Percentiles rank a stretch among this genome's conserved stretches.
Evolutionary conservation across 1,284 basidiomycete species (phyloP).

Genomic region (Cystobasidium slooffiae): DNA sequence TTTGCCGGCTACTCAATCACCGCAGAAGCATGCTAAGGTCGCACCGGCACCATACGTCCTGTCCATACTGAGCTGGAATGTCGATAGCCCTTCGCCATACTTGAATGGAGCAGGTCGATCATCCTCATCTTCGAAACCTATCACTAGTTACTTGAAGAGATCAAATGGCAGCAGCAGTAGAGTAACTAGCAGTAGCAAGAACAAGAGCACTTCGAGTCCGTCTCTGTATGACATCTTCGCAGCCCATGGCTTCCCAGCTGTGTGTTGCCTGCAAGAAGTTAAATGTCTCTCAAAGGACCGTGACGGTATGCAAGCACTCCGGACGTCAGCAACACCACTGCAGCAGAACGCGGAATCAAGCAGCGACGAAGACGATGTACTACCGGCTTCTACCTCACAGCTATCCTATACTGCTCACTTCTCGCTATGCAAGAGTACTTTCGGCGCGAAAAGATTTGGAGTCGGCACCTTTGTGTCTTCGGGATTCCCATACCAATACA

Average conservation of each 20-base stretch:
- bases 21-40: constrained; percentile 10
- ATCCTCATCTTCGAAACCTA: constrained; percentile 17
- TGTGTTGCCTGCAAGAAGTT: constrained; percentile 46
- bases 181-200: background rate
- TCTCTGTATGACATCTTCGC: constrained; percentile 26
- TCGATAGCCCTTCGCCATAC: constrained; percentile 44
- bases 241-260: constrained; percentile 39
- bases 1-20: background rate
- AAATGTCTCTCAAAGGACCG: constrained; percentile 36
- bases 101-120: constrained; percentile 10
- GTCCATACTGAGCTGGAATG: constrained; percentile 45
- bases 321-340: constrained; percentile 29
- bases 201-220: constrained; percentile 4
- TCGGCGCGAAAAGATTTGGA: constrained; percentile 42
- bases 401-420: constrained; percentile 45
- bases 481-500: constrained; percentile 18
- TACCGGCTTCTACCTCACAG: background rate
- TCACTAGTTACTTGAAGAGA: constrained; percentile 30
- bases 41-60: background rate
- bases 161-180: constrained; percentile 7
- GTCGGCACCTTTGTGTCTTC: constrained; percentile 43
- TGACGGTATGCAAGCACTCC: constrained; percentile 28
- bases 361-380: constrained; percentile 16
- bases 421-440: constrained; percentile 15
- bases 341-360: background rate